phyloP scores from a whole-genome alignment of 2,329 filamentous ascomycete genomes.

The Microascus cirrosus region DNA sequence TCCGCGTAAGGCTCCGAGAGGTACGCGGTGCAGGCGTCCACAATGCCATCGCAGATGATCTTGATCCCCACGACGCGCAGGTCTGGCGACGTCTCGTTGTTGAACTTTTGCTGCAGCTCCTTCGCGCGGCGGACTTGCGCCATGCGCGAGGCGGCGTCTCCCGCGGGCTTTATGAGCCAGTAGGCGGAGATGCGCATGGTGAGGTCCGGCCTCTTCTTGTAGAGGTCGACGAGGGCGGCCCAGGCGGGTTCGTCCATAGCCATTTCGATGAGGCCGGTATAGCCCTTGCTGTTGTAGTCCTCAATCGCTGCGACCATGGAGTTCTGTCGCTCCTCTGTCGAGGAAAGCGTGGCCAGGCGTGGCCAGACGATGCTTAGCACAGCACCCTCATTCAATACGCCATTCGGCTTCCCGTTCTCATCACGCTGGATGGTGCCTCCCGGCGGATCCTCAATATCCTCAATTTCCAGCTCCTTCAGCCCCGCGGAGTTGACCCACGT shows the following conservation, averaged over 20 bases:
- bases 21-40: conserved; percentile 54
- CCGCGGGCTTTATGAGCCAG: conserved; percentile 42
- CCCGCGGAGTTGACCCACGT: conserved; percentile 44
- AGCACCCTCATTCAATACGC: conserved; percentile 39
- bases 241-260: conserved; percentile 49
- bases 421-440: conserved; percentile 43
- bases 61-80: conserved; percentile 50
- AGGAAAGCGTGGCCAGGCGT: conserved; percentile 33
- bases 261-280: conserved; percentile 47
- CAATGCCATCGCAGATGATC: conserved; percentile 52
- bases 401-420: conserved; percentile 31
- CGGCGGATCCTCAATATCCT: conserved; percentile 26
- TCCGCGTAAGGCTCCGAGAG: conserved; percentile 47
- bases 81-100: conserved; percentile 20
- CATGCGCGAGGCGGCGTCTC: conserved; percentile 23
- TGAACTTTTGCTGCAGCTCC: conserved; percentile 41
- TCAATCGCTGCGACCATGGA: conserved; percentile 35
- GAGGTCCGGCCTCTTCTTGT: conserved; percentile 18
- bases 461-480: conserved; percentile 34
- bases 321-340: conserved; percentile 33
- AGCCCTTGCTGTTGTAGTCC: conserved; percentile 38
- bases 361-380: conserved; percentile 45
- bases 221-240: conserved; percentile 36
- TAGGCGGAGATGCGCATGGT: conserved; percentile 41
- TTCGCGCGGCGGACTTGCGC: conserved; percentile 35